These are phyloP conservation scores for Penicillium sp. DNA, from an alignment of 2,329 filamentous ascomycete genomes.

Conservation along the genomic window DNA sequence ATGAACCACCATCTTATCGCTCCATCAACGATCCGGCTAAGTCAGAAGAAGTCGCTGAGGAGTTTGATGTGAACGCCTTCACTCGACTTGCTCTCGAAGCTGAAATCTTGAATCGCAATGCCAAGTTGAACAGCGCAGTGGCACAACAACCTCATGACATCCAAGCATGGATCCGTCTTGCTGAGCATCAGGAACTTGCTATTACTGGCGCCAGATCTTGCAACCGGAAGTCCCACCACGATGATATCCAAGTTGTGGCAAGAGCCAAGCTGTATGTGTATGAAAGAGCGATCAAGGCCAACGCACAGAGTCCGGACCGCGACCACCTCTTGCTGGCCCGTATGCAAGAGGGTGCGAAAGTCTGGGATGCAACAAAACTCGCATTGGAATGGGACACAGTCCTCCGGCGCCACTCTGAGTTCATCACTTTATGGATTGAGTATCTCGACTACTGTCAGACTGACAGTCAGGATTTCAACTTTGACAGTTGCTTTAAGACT, in stretches of 20 bases:
- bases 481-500: conserved; percentile 61
- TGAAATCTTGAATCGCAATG: conserved; percentile 42
- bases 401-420: conserved; percentile 55
- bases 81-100: conserved; percentile 43
- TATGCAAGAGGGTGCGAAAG: conserved; percentile 69
- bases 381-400: conserved; percentile 64
- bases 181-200: conserved; percentile 71
- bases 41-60: conserved; percentile 49
- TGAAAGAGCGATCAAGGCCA: conserved; percentile 68
- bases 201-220: conserved; percentile 47
- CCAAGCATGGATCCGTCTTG: conserved; percentile 73
- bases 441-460: conserved; percentile 72
- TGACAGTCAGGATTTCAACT: conserved; percentile 64
- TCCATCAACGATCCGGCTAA: conserved; percentile 59
- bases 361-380: conserved; percentile 67
- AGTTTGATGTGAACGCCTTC: conserved; percentile 38
- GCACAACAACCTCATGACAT: conserved; percentile 66
- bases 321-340: conserved; percentile 65
- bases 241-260: conserved; percentile 67
- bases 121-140: conserved; percentile 62
- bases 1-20: conserved; percentile 52
- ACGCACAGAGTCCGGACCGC: conserved; percentile 47
- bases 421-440: conserved; percentile 67
- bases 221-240: conserved; percentile 48
- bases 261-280: conserved; percentile 79